These are phyloP conservation scores for Bryoerythrophyllum caledonicum DNA, from an alignment of 225 moss, liverwort and hornwort genomes.

Conservation along the genomic window DNA sequence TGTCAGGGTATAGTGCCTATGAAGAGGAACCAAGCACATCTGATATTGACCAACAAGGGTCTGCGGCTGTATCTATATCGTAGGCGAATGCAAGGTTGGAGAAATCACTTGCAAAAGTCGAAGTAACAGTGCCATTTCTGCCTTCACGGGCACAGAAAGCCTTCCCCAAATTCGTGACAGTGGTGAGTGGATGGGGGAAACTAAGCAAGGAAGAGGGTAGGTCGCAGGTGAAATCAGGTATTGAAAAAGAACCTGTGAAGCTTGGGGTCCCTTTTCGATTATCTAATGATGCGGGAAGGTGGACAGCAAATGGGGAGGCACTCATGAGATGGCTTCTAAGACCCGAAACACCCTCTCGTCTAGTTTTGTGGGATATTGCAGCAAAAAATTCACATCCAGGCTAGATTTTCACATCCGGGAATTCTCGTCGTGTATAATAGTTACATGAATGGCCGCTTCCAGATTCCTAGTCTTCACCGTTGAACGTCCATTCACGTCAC, in stretches of 20 bases:
- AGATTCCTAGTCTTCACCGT: constrained; percentile 2
- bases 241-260: constrained; percentile 73
- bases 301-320: constrained; percentile 75
- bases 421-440: not conserved
- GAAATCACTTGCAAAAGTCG: constrained; percentile 31
- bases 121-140: constrained; percentile 66
- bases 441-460: constrained; percentile 17
- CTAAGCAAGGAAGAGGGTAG: constrained; percentile 88
- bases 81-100: constrained; percentile 9
- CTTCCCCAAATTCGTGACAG: constrained; percentile 67
- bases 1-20: constrained; percentile 18
- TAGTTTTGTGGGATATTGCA: constrained; percentile 65
- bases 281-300: constrained; percentile 75
- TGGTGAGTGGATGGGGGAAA: constrained; percentile 95
- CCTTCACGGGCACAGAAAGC: constrained; percentile 34
- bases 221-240: constrained; percentile 56
- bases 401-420: constrained; percentile 21
- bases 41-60: constrained; percentile 14
- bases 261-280: constrained; percentile 70
- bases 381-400: constrained; percentile 31
- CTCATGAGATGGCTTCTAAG: constrained; percentile 82
- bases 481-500: constrained; percentile 11
- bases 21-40: constrained; percentile 23
- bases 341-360: constrained; percentile 62
- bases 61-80: not conserved